Evolutionary conservation across 495 filamentous ascomycete species (phyloP), one percentile per base, ranked within the genome.

Genomic region (Oidiodendron maius): DNA sequence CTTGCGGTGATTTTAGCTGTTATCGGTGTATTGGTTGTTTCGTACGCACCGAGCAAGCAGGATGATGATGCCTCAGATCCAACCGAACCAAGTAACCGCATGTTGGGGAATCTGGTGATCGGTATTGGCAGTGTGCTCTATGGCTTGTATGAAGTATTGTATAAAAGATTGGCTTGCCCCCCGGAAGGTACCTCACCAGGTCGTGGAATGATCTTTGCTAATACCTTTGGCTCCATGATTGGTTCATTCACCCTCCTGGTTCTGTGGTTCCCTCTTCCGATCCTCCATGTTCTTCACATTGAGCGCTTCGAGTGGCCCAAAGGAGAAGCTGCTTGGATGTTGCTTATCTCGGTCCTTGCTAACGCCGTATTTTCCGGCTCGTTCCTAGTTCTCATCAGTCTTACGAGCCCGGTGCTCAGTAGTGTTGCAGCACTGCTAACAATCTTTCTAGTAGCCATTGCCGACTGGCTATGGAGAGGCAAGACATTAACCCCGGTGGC

Each of bases 101-200:
- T 89, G 3, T 53, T 87, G 1, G 93, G 93, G 1, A 98, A 98
- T 61, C 63, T 96, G 39, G 78, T 97, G 61, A 97, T 98, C 56
- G 91, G 91, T 3, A 64, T 89, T n/a, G 93, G 93, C 4, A 91
- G 86, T 50, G 83, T 98, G 17, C 73, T 98, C 13, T 98, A 98
- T 63, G 93, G 93, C 0, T 81, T 98, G 28, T 98, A 98, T 64
- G 93, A 98, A 66, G 93, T 98, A 21, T 62, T 98, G 37, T 98
- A 97, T 66, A 98, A 98, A 70, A 80, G 80, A 35, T 76, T 82
- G 37, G 91, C 90, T 3, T 98, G 93, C 61, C 93, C 93, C 22
- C 93, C 93, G 0, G 91, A 96, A 46, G 89, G 89, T 21, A 83
- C 78, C 10, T 86, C 81, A 45, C 76, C 91, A 0, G 82, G 77